phyloP scores from a whole-genome alignment of 129 eudicot species.

The Mikania micrantha region DNA sequence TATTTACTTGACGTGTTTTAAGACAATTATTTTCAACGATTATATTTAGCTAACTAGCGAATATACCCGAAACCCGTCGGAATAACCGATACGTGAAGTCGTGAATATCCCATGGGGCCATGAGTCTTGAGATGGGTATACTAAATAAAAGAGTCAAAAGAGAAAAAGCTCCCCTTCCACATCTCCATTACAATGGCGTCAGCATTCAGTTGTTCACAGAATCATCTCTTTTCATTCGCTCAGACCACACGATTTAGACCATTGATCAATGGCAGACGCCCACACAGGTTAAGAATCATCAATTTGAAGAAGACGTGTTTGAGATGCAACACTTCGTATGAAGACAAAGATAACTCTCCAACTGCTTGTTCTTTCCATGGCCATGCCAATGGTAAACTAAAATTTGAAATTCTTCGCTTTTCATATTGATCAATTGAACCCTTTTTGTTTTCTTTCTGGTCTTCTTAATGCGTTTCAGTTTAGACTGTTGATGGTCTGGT shows the following conservation, averaged over 20 bases:
- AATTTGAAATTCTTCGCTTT: background rate
- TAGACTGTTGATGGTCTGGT: background rate
- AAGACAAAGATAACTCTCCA: slow-evolving; percentile 53
- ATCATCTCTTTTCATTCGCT: slow-evolving; percentile 13
- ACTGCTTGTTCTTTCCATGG: slow-evolving; percentile 78
- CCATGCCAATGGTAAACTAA: slow-evolving; percentile 48
- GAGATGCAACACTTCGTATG: slow-evolving; percentile 57
- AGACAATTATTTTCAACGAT: no score
- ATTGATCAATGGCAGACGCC: slow-evolving; percentile 15
- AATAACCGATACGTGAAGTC: no score
- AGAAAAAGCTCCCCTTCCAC: background rate
- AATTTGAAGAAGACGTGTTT: slow-evolving; percentile 49
- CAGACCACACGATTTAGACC: slow-evolving; percentile 11
- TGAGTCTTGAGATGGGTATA: no score
- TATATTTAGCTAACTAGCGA: no score
- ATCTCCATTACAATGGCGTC: slow-evolving; percentile 21
- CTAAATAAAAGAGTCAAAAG: no score
- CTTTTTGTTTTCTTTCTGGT: background rate
- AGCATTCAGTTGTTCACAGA: slow-evolving; percentile 17
- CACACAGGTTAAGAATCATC: slow-evolving; percentile 22
- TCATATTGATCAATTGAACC: background rate
- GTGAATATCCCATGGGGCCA: no score
- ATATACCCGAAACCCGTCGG: no score
- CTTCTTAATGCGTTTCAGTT: background rate
- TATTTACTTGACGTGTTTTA: no score